phyloP scores from a whole-genome alignment of 495 filamentous ascomycete species.

The Penicillium fimorum region DNA sequence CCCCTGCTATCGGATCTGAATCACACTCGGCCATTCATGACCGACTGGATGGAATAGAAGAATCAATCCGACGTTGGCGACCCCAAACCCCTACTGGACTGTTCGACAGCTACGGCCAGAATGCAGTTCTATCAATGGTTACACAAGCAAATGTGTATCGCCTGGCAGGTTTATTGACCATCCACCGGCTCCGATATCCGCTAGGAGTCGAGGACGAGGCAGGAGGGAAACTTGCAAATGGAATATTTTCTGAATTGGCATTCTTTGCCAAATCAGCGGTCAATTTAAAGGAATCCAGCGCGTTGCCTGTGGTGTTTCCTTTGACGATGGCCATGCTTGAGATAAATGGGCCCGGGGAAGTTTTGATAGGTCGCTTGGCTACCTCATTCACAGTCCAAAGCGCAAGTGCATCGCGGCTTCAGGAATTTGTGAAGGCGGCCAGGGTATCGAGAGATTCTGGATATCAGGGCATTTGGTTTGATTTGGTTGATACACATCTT shows the following conservation, averaged over 20 bases:
- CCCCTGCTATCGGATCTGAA: slow-evolving; percentile 6
- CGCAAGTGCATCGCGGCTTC: slow-evolving; percentile 23
- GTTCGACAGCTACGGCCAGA: slow-evolving; percentile 17
- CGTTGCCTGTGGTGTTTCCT: slow-evolving; percentile 29
- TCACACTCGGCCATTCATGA: slow-evolving; percentile 14
- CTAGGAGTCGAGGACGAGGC: slow-evolving; percentile 26
- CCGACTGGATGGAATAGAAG: slow-evolving; percentile 25
- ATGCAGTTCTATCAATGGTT: slow-evolving; percentile 30
- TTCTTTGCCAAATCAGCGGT: slow-evolving; percentile 21
- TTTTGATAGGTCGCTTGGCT: slow-evolving; percentile 21
- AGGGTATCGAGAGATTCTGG: slow-evolving; percentile 20
- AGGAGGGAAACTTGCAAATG: slow-evolving; percentile 21
- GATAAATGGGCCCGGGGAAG: slow-evolving; percentile 24
- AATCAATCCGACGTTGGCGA: slow-evolving; percentile 25
- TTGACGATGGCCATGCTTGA: slow-evolving; percentile 32
- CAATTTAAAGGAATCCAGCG: slow-evolving; percentile 14
- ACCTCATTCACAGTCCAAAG: slow-evolving; percentile 24
- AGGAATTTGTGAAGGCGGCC: slow-evolving; percentile 26
- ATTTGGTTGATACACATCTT: slow-evolving; percentile 30
- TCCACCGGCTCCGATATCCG: slow-evolving; percentile 35
- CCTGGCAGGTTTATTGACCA: slow-evolving; percentile 29
- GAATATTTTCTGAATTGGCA: slow-evolving; percentile 27
- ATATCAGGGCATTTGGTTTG: slow-evolving; percentile 29
- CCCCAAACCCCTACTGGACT: slow-evolving; percentile 20
- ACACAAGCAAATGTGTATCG: slow-evolving; percentile 37